Base-by-base conservation (phyloP, 139 green algal species). In the Micractinium conductrix region DNA sequence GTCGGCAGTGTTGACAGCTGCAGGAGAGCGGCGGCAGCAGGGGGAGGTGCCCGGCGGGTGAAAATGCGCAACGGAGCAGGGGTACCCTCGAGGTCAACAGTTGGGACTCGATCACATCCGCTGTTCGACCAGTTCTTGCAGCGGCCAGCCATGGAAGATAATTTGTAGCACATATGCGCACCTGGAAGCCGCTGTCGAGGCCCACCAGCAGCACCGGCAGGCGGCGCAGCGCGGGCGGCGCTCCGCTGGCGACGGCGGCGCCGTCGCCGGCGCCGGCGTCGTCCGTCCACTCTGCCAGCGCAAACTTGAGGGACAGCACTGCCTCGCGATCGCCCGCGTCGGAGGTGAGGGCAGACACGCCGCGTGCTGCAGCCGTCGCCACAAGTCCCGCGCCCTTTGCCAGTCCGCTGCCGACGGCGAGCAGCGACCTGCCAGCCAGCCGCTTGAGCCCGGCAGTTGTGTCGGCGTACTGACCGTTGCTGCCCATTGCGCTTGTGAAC, bases 161-260 rank as follows among this genome's bases (percentile, higher is more conserved):
- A n/a, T n/a, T n/a, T 38, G 33, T 70, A 42, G n/a, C 8, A 70
- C 28, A 21, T 30, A 9, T 21, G 38, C 45, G 24, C 73, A 80
- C 44, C 78, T 92, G 89, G 42, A 92, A 92, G 35, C 89, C 89
- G 17, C 60, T 86, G 16, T 74, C 72, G 58, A 89, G 87, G 1
- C 78, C 86, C 3, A 92, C 48, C 42, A 92, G 63, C 35, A 91
- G 78, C 19, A 88, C 84, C 1, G 55, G 48, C 33, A 70, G 44
- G 24, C 70, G 68, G 24, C 48, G 21, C 26, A 33, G 0, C 10
- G 75, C 75, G 1, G 3, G 75, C 38, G 33, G 75, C 35, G 38
- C 70, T 14, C 12, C 7, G 65, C 35, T 30, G 76, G 21, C 14
- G 33, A 33, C 30, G 19, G n/a, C 9, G 48, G 8, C 43, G 1